These are phyloP conservation scores for Sporothrix pallida DNA, from an alignment of 2,329 filamentous ascomycete genomes.

Conservation along the genomic window DNA sequence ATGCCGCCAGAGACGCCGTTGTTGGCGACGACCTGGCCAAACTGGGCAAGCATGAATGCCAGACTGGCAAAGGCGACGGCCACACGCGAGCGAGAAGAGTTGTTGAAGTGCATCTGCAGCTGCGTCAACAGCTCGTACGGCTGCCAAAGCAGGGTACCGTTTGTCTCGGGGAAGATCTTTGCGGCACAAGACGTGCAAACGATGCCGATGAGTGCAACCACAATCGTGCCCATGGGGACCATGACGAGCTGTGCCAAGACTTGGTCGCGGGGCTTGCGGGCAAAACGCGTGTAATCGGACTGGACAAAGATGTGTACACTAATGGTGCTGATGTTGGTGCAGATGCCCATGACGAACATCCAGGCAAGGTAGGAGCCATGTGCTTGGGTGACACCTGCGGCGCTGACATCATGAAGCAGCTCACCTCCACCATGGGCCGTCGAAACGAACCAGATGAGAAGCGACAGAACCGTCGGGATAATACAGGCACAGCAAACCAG, in stretches of 20 bases:
- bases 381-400: conserved; percentile 27
- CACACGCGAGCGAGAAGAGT: conserved; percentile 45
- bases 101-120: conserved; percentile 43
- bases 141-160: conserved; percentile 50
- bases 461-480: conserved; percentile 43
- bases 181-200: conserved; percentile 43
- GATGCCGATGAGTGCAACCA: conserved; percentile 49
- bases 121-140: conserved; percentile 48
- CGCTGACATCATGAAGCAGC: conserved; percentile 38
- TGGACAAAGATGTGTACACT: conserved; percentile 54
- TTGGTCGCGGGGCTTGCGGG: conserved; percentile 47
- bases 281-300: conserved; percentile 53
- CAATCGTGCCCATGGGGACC: conserved; percentile 48
- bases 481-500: conserved; percentile 43
- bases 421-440: conserved; percentile 44
- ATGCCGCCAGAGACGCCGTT: conserved; percentile 60
- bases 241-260: conserved; percentile 51
- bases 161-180: conserved; percentile 41
- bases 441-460: conserved; percentile 47
- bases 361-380: conserved; percentile 43
- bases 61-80: conserved; percentile 54
- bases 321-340: conserved; percentile 51
- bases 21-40: conserved; percentile 53
- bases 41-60: conserved; percentile 53
- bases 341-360: conserved; percentile 48